Evolutionary conservation across 306 rosid species (phyloP).

Genomic region (cucumber (Cucumis sativus)): DNA sequence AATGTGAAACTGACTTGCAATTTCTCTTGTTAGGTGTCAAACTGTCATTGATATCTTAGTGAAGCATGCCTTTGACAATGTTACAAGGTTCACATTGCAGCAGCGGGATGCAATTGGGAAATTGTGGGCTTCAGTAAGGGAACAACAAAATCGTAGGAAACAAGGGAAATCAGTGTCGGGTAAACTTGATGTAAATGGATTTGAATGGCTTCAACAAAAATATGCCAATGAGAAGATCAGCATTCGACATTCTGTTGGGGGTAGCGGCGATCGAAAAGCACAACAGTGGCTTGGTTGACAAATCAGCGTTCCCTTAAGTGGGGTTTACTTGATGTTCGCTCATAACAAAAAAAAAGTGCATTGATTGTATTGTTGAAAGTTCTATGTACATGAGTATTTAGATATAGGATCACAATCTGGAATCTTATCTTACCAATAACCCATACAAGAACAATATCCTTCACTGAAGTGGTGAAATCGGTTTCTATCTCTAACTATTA

Average conservation of each 20-base stretch:
- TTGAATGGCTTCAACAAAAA: constrained; percentile 83
- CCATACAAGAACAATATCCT: constrained; percentile 49
- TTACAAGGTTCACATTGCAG: constrained; percentile 56
- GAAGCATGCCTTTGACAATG: constrained; percentile 70
- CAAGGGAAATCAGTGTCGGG: constrained; percentile 87
- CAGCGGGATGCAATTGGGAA: constrained; percentile 72
- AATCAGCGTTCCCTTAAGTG: background rate
- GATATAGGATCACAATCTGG: background rate
- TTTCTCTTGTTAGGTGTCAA: constrained; percentile 66
- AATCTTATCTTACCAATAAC: constrained; percentile 25
- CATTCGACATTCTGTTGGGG: constrained; percentile 80
- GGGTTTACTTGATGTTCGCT: background rate
- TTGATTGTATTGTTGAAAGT: background rate
- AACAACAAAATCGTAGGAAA: constrained; percentile 62
- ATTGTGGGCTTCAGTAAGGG: constrained; percentile 81
- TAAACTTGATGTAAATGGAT: constrained; percentile 77
- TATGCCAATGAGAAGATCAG: constrained; percentile 84
- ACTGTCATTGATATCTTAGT: constrained; percentile 89
- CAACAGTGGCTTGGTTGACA: constrained; percentile 90
- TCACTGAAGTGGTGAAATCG: constrained; percentile 59
- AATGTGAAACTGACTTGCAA: background rate
- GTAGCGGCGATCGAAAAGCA: constrained; percentile 68
- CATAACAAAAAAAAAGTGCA: background rate
- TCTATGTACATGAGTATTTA: background rate
- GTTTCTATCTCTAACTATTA: constrained; percentile 49